Base-by-base conservation (phyloP, 2,329 filamentous ascomycete genomes). In the Trichophyton rubrum region DNA sequence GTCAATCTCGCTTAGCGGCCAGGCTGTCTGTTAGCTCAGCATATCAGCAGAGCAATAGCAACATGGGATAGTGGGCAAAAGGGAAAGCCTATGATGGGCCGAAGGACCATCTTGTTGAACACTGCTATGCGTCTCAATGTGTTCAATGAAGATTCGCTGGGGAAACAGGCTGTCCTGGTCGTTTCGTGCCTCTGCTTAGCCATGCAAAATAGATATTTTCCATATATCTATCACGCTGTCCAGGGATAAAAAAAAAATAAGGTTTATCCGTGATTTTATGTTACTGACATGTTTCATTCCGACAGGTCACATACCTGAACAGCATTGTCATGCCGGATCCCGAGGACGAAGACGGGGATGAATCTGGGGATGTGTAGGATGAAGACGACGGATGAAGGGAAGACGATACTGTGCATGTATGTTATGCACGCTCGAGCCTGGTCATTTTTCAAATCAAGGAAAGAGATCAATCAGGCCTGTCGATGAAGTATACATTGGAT, bases 281-380 rank as follows among this genome's bases (percentile, higher is more conserved):
- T 59, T 40, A 59, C 57, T 59, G 41, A 59, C 57, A 47, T 59
- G 57, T 55, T 55, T 55, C 49, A 55, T 55, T 55, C 49, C 49
- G 49, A 55, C 49, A 89, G 86, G 77, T 90, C 59, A 82, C 84
- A 33, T 88, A 87, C 72, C 71, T 90, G 62, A 90, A 90, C 68
- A 82, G 79, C 62, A 79, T 88, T 49, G 85, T 89, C 61, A 88
- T 88, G 85, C 87, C 87, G 2, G 87, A 90, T 68, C 79, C 78
- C 5, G 78, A 78, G 13, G 75, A 76, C 9, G 69, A 70, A 3
- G 75, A 75, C 5, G 78, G 78, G 13, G 69, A 70, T 5, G 74
- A 73, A 74, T 66, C 20, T 67, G 68, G 20, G 63, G 64, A 56
- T 64, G 62, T 33, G 55, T 33, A 43, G 55, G 55, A 57, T 57